phyloP scores from a whole-genome alignment of 768 basidiomycete genomes.

The Trichaptum fuscoviolaceum region DNA sequence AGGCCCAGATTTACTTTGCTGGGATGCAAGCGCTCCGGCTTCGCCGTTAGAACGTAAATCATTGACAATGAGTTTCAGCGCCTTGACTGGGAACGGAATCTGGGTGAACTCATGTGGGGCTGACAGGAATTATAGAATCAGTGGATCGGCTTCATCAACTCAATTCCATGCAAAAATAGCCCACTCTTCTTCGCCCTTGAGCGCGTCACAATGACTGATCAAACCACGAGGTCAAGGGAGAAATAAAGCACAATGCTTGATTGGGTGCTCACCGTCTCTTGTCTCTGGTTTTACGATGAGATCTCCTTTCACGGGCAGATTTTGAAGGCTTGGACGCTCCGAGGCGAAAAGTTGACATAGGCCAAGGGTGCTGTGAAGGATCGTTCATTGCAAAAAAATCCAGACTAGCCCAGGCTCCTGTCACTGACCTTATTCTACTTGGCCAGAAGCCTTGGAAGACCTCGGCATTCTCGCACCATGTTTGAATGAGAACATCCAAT shows the following conservation, averaged over 20 bases:
- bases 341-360: slow-evolving; percentile 68
- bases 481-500: slow-evolving; percentile 82
- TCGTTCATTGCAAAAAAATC: background rate
- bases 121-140: slow-evolving; percentile 27
- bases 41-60: slow-evolving; percentile 82
- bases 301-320: slow-evolving; percentile 83
- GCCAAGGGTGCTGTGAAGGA: slow-evolving; percentile 56
- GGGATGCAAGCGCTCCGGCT: slow-evolving; percentile 55
- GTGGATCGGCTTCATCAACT: slow-evolving; percentile 18
- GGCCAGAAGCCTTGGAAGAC: slow-evolving; percentile 97
- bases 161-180: slow-evolving; percentile 23
- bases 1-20: slow-evolving; percentile 46
- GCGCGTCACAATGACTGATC: slow-evolving; percentile 91
- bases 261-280: slow-evolving; percentile 59
- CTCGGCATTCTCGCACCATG: slow-evolving; percentile 94
- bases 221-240: slow-evolving; percentile 9
- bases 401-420: background rate
- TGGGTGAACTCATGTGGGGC: slow-evolving; percentile 83
- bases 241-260: slow-evolving; percentile 12
- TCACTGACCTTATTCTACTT: slow-evolving; percentile 55
- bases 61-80: slow-evolving; percentile 80
- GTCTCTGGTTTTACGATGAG: slow-evolving; percentile 80
- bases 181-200: slow-evolving; percentile 83
- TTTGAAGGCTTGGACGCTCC: slow-evolving; percentile 60
- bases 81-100: slow-evolving; percentile 88